phyloP scores from a whole-genome alignment of 2,329 filamentous ascomycete genomes.

The Ceratocystis destructans region DNA sequence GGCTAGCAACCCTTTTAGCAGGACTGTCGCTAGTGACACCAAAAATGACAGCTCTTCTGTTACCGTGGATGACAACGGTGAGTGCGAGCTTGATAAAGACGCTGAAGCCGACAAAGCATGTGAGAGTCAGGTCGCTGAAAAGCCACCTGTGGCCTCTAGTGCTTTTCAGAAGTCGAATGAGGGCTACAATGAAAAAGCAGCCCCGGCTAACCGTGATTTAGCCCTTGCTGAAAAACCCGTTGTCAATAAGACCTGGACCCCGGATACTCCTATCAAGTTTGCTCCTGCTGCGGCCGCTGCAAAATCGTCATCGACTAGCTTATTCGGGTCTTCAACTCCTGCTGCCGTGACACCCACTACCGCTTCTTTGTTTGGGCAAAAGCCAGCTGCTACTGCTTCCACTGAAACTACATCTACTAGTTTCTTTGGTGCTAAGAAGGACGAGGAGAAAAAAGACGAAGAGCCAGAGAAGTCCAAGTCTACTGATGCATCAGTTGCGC shows the following conservation, averaged over 20 bases:
- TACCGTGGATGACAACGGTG: slow-evolving; percentile 23
- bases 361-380: slow-evolving; percentile 22
- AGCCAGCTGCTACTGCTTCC: slow-evolving; percentile 27
- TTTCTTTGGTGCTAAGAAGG: slow-evolving; percentile 28
- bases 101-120: slow-evolving; percentile 25
- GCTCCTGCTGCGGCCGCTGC: slow-evolving; percentile 26
- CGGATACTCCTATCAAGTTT: slow-evolving; percentile 42
- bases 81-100: slow-evolving; percentile 34
- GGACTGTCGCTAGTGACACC: slow-evolving; percentile 43
- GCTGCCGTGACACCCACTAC: slow-evolving; percentile 23
- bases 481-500: slow-evolving; percentile 18
- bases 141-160: slow-evolving; percentile 25
- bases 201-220: slow-evolving; percentile 24
- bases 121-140: slow-evolving; percentile 27
- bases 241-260: slow-evolving; percentile 36
- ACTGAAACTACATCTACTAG: slow-evolving; percentile 25
- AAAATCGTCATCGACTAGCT: not conserved
- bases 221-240: slow-evolving; percentile 26
- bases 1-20: slow-evolving; percentile 43
- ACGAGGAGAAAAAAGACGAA: slow-evolving; percentile 15
- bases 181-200: slow-evolving; percentile 36
- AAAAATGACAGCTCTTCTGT: slow-evolving; percentile 27
- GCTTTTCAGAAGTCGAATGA: slow-evolving; percentile 43
- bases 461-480: slow-evolving; percentile 20
- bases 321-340: slow-evolving; percentile 21